Percentiles rank a stretch among this genome's conserved stretches.
These are phyloP conservation scores for Aleurites moluccanus DNA, from an alignment of 441 rosid species.

Conservation along the genomic window DNA sequence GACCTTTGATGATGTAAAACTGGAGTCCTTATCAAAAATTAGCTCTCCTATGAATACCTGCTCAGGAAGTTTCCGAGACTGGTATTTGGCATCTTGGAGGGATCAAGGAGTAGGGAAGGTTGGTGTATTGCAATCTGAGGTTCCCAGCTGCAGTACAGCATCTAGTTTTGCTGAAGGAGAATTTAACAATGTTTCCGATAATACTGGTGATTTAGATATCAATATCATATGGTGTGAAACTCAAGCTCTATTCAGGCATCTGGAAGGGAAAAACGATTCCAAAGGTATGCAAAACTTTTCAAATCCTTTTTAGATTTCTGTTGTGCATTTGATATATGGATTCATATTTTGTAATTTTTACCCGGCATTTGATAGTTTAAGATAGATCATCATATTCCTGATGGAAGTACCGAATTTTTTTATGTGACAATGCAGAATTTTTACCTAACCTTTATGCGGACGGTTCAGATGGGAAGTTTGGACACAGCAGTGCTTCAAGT, in stretches of 20 bases:
- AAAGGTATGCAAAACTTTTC: conserved; percentile 31
- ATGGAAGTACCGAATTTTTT: conserved; percentile 28
- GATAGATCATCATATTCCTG: conserved; percentile 14
- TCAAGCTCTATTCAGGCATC: conserved; percentile 32
- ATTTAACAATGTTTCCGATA: conserved; percentile 34
- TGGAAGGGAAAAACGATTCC: conserved; percentile 28
- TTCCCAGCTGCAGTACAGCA: conserved; percentile 44
- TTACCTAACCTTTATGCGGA: conserved; percentile 28
- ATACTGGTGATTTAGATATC: conserved; percentile 25
- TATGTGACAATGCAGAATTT: conserved; percentile 44
- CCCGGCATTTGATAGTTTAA: not conserved
- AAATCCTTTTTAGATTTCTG: not conserved
- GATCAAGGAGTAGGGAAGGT: conserved; percentile 33
- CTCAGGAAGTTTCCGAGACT: conserved; percentile 50
- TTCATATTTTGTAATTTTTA: conserved; percentile 11
- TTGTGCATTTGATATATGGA: conserved; percentile 10
- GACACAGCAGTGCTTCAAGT: conserved; percentile 15
- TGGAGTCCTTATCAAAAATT: conserved; percentile 31
- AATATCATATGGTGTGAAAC: conserved; percentile 24
- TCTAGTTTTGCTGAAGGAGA: conserved; percentile 45
- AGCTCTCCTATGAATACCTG: conserved; percentile 37
- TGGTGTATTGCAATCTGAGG: conserved; percentile 42
- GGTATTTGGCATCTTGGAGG: conserved; percentile 33
- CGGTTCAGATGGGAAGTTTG: conserved; percentile 25
- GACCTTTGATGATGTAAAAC: conserved; percentile 21